Evolutionary conservation across 345 rosid species (phyloP).

Genomic region (Linum lewisii): DNA sequence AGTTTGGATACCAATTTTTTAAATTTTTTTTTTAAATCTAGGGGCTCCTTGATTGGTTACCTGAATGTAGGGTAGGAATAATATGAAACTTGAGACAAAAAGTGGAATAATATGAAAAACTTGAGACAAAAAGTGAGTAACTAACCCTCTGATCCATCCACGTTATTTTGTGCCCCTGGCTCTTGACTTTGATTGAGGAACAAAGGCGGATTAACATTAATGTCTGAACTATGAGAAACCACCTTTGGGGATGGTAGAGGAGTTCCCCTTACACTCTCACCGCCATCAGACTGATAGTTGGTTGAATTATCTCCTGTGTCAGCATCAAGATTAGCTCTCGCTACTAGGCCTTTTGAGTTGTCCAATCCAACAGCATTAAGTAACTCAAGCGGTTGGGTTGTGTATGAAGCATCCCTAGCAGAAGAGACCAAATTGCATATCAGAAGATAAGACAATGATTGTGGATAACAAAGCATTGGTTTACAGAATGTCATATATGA

Average conservation of each 20-base stretch:
- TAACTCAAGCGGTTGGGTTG: slow-evolving; percentile 96
- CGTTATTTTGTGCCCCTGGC: slow-evolving; percentile 26
- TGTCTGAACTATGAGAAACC: slow-evolving; percentile 24
- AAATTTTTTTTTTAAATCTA: too few relatives aligned
- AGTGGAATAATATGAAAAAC: not conserved
- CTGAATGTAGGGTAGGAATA: not conserved
- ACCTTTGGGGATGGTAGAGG: slow-evolving; percentile 26
- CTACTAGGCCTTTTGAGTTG: slow-evolving; percentile 26
- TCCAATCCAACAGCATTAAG: slow-evolving; percentile 69
- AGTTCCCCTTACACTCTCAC: slow-evolving; percentile 27
- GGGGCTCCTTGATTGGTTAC: not conserved
- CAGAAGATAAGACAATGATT: slow-evolving; percentile 8
- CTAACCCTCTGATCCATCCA: slow-evolving; percentile 67
- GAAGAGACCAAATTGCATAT: slow-evolving; percentile 10
- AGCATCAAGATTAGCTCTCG: slow-evolving; percentile 36
- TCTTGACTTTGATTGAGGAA: slow-evolving; percentile 28
- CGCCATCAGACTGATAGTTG: slow-evolving; percentile 25
- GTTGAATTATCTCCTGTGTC: slow-evolving; percentile 30
- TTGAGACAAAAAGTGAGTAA: not conserved
- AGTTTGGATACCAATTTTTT: too few relatives aligned
- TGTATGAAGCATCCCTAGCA: slow-evolving; percentile 83
- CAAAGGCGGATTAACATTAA: slow-evolving; percentile 17
- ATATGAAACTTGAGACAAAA: too few relatives aligned
- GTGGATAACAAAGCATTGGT: not conserved
- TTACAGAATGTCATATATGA: slow-evolving; percentile 11